phyloP scores from a whole-genome alignment of 495 filamentous ascomycete species.

The Talaromyces stipitatus region DNA sequence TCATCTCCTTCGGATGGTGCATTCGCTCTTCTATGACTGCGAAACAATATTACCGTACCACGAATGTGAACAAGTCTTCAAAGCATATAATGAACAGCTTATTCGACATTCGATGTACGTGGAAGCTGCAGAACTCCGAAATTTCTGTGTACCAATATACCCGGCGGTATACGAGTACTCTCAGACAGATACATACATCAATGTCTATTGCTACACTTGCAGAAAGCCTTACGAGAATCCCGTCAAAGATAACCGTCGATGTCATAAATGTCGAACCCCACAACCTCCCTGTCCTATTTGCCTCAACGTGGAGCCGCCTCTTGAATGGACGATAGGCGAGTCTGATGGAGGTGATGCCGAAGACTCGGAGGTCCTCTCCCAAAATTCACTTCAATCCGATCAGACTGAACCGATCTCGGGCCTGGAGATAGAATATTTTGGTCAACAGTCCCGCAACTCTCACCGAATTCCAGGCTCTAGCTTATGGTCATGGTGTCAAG shows the following conservation, averaged over 20 bases:
- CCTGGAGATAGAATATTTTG: conserved; percentile 16
- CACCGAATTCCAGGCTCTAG: conserved; percentile 24
- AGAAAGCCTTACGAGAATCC: conserved; percentile 40
- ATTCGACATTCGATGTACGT: conserved; percentile 55
- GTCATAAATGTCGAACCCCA: conserved; percentile 34
- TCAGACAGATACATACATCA: conserved; percentile 39
- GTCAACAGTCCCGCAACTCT: conserved; percentile 11
- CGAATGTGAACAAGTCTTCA: conserved; percentile 46
- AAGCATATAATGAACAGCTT: conserved; percentile 58
- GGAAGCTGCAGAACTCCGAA: conserved; percentile 62
- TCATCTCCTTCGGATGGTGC: conserved; percentile 38
- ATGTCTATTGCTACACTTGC: conserved; percentile 40
- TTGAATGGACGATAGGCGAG: conserved; percentile 39
- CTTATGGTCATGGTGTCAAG: conserved; percentile 64
- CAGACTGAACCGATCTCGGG: conserved; percentile 24
- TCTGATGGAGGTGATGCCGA: conserved; percentile 7
- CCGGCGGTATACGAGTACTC: conserved; percentile 53
- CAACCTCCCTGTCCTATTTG: conserved; percentile 40
- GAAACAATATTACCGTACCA: conserved; percentile 36
- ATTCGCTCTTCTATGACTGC: conserved; percentile 30
- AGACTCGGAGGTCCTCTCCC: conserved; percentile 13
- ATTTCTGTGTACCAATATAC: conserved; percentile 55
- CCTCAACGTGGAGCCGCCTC: conserved; percentile 37
- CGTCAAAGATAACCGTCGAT: conserved; percentile 32
- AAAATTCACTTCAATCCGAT: conserved; percentile 21